Base-by-base conservation (phyloP, 495 filamentous ascomycete species). In the Penicillium cinerascens region DNA sequence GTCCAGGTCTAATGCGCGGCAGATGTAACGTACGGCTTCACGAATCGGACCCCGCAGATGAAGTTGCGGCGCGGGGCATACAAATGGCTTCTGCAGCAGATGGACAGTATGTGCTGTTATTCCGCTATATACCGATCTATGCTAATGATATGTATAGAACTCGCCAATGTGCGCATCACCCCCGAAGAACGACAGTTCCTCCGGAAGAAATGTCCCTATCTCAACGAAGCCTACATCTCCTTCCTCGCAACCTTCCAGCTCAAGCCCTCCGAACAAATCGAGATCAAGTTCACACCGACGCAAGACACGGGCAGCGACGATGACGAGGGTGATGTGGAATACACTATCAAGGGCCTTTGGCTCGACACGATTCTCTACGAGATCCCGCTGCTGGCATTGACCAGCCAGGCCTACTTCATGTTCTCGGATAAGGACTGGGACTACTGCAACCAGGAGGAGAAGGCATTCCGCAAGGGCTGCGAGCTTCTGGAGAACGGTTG, bases 281-380 rank as follows among this genome's bases (percentile, higher is more conserved):
- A 78, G 17, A 74, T 89, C 35, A 78, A 76, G 0, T 97, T 96
- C 65, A 72, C 70, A 0, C 83, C 90, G 1, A 66, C 75, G 2
- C 62, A 82, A 7, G 85, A 89, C 55, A 83, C 80, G 0, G 84
- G 81, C 22, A 79, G 80, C 45, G 85, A 88, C 46, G 72, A 78
- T 1, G 87, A 92, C 44, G 52, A 84, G 36, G 95, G 95, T 21
- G 84, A 87, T 47, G 58, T 97, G 38, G 73, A 84, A 55, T 82
- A 97, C 49, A 65, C 81, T 20, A 81, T 92, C 51, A 81, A 82
- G 59, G 93, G 93, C 17, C 78, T 83, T 45, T 98, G 93, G 93
- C 79, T 91, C 7, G 92, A 97, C 44, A 96, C 93, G 0, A 98
- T 98, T 42, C 82, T 98, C 43, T 98, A 98, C 69, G 93, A 98